Percentiles rank a stretch among this genome's conserved stretches.
These are phyloP conservation scores for Kwoniella shandongensis DNA, from an alignment of 768 basidiomycete genomes.

Conservation along the genomic window DNA sequence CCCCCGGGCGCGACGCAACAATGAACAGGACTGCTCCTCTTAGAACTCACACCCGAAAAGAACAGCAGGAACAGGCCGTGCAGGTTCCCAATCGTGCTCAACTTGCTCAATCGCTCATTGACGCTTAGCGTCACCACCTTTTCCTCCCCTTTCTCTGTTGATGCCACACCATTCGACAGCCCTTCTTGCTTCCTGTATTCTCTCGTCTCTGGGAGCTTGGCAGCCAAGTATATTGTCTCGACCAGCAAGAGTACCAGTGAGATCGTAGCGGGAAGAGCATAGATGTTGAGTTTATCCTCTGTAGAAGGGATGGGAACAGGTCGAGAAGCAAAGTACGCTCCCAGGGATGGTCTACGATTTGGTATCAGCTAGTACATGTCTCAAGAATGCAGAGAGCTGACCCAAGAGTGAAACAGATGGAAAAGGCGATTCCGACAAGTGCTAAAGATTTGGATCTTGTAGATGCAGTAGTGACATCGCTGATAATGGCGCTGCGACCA, in stretches of 20 bases:
- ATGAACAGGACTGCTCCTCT: background rate
- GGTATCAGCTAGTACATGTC: too few relatives aligned
- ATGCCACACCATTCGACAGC: conserved; percentile 27
- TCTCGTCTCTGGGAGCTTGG: conserved; percentile 82
- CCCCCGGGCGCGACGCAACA: background rate
- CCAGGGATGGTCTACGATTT: conserved; percentile 68
- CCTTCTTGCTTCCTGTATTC: conserved; percentile 56
- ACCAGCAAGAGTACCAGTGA: conserved; percentile 72
- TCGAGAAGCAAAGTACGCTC: conserved; percentile 91
- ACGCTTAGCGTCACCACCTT: conserved; percentile 6
- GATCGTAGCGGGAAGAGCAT: conserved; percentile 82
- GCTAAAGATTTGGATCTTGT: conserved; percentile 83
- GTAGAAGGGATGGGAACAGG: conserved; percentile 62
- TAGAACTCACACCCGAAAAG: conserved; percentile 65
- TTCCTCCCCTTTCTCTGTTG: conserved; percentile 15
- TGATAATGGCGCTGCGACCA: conserved; percentile 75
- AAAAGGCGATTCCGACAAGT: conserved; percentile 92
- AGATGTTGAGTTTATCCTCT: conserved; percentile 63
- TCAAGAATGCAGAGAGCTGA: conserved; percentile 28
- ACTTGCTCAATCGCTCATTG: conserved; percentile 58
- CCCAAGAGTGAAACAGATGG: conserved; percentile 72
- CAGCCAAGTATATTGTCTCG: conserved; percentile 76
- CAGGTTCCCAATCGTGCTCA: conserved; percentile 64
- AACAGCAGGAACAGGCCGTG: conserved; percentile 85
- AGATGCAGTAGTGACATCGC: conserved; percentile 78